These are phyloP conservation scores for Hypoxylon rickii DNA, from an alignment of 495 filamentous ascomycete species.

Conservation along the genomic window DNA sequence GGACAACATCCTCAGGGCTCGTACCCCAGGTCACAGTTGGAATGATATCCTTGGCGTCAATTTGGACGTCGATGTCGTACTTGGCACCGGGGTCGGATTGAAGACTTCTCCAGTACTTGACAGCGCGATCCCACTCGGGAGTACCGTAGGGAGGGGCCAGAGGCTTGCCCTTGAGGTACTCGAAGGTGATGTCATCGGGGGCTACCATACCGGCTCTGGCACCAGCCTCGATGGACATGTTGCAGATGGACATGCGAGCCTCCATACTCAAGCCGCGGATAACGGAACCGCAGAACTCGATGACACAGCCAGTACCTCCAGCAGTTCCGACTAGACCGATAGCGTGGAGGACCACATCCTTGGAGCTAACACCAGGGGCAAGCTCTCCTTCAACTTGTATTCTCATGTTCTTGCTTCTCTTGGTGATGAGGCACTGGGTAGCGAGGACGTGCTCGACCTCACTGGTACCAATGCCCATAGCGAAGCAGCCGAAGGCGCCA, in stretches of 20 bases:
- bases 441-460: conserved; percentile 99
- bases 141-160: conserved; percentile 83
- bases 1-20: conserved; percentile 91
- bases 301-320: conserved; percentile 90
- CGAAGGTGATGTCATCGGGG: conserved; percentile 90
- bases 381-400: conserved; percentile 92
- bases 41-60: conserved; percentile 88
- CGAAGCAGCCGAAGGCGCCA: conserved; percentile 92
- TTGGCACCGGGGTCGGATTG: conserved; percentile 82
- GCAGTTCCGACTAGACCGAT: conserved; percentile 96
- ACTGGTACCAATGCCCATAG: conserved; percentile 96
- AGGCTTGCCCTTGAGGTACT: conserved; percentile 89
- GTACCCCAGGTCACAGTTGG: conserved; percentile 98
- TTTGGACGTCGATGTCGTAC: conserved; percentile 84
- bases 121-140: conserved; percentile 86
- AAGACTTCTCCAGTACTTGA: conserved; percentile 86
- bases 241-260: conserved; percentile 98
- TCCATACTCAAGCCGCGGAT: conserved; percentile 92
- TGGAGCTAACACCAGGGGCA: conserved; percentile 89
- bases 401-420: conserved; percentile 97
- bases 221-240: conserved; percentile 99
- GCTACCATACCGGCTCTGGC: conserved; percentile 96
- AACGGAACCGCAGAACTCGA: conserved; percentile 94
- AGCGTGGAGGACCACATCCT: conserved; percentile 92
- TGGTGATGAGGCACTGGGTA: conserved; percentile 92